Evolutionary conservation across 352 stramenopile species (phyloP), one percentile per base, ranked within the genome.

Genomic region (Phytophthora pluvialis): DNA sequence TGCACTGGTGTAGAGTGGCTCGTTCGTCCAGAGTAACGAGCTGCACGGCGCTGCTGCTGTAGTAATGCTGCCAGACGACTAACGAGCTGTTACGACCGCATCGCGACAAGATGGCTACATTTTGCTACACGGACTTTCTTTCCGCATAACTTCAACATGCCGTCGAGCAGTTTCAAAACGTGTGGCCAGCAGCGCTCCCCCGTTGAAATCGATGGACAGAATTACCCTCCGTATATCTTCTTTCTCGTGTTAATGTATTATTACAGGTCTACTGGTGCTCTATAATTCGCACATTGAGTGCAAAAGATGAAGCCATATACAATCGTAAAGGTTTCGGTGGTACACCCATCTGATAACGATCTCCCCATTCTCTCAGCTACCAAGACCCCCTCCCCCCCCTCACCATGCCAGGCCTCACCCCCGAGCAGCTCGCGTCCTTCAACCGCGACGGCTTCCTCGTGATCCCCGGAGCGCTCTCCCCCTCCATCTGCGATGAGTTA

Each of bases 361-460:
- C 40, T 18, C 7, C 7, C 16, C 2, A 47, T 21, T 21, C 21
- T 21, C 21, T 21, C 21, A 21, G 21, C 21, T 4, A 21, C 8
- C 26, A 40, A 62, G 4, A 11, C 32, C 18, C 15, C 36, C 36
- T 6, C 7, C 15, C 25, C 2, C n/a, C 16, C 36, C 26, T 21
- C 12, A 44, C 25, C 21, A 76, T 66, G 57, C 11, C 60, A 21
- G 77, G 81, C 1, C 70, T 95, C 21, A 81, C 81, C n/a, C 7
- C 71, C 7, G 80, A 83, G 44, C 80, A 93, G 65, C 52, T 90
- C 47, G 69, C 64, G 4, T 88, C 81, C 50, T 95, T 83, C 67
- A 49, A 82, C 16, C 63, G 67, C 43, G 86, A 95, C 53, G 86
- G 86, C 29, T 95, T 75, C 67, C 68, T 95, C 13, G 72, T 93